Evolutionary conservation across 768 basidiomycete species (phyloP).

Genomic region (Phanerochaete sordida): DNA sequence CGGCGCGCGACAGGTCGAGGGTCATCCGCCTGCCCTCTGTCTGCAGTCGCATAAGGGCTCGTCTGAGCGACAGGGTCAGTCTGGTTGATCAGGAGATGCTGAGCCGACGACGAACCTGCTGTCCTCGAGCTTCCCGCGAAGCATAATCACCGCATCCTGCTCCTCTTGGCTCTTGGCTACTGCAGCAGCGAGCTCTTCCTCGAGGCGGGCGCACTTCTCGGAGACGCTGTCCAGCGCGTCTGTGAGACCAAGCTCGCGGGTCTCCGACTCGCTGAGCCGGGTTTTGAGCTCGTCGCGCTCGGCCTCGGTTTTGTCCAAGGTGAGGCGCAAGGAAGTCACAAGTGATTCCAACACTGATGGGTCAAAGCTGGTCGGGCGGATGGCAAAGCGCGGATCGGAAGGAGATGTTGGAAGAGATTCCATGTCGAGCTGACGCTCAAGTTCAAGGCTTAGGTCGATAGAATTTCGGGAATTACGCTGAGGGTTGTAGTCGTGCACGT

Average conservation of each 20-base stretch:
- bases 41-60: constrained; percentile 84
- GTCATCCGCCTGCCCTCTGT: constrained; percentile 66
- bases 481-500: constrained; percentile 18
- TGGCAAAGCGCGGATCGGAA: constrained; percentile 5
- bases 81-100: neutral
- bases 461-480: constrained; percentile 49
- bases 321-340: constrained; percentile 67
- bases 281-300: constrained; percentile 68
- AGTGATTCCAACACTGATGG: constrained; percentile 74
- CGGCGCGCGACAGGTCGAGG: constrained; percentile 55
- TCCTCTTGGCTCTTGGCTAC: constrained; percentile 51
- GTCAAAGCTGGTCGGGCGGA: constrained; percentile 49
- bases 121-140: constrained; percentile 84
- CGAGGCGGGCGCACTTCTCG: constrained; percentile 57
- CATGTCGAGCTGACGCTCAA: constrained; percentile 70
- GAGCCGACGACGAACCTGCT: constrained; percentile 53
- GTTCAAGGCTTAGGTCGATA: constrained; percentile 76
- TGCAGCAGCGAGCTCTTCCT: constrained; percentile 52
- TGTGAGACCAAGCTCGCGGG: constrained; percentile 55
- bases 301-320: constrained; percentile 57
- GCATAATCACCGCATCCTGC: constrained; percentile 69
- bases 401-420: constrained; percentile 55
- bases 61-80: constrained; percentile 37
- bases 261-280: constrained; percentile 45
- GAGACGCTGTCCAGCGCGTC: constrained; percentile 63